Evolutionary conservation across 495 filamentous ascomycete species (phyloP).

Genomic region (Bathelium albidoporum): DNA sequence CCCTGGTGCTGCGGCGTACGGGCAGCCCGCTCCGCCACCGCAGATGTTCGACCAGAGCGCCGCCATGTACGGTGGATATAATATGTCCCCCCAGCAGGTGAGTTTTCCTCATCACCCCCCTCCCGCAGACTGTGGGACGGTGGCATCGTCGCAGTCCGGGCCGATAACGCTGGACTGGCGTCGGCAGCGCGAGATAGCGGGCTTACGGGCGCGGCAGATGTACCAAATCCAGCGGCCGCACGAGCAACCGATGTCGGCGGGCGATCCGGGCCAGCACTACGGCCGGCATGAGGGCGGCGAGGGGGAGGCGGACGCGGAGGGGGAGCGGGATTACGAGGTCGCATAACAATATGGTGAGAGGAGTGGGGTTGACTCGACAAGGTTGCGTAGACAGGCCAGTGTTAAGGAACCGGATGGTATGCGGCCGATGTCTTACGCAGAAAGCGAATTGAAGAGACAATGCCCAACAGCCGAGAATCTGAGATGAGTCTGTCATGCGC

Average conservation of each 20-base stretch:
- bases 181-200: conserved; percentile 7
- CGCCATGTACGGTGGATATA: conserved; percentile 74
- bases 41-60: conserved; percentile 64
- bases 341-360: conserved; percentile 4
- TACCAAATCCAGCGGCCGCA: conserved; percentile 43
- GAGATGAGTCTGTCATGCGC: not conserved
- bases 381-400: conserved; percentile 7
- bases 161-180: not conserved
- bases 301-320: conserved; percentile 48
- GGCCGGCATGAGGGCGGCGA: conserved; percentile 40
- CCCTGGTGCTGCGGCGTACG: conserved; percentile 52
- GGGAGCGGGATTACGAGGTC: conserved; percentile 38
- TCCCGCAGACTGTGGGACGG: too few species aligned
- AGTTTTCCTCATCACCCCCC: conserved; percentile 23
- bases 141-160: too few species aligned
- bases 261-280: conserved; percentile 27
- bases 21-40: conserved; percentile 63
- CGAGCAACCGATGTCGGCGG: conserved; percentile 36
- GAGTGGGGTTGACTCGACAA: conserved; percentile 6
- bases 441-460: not conserved
- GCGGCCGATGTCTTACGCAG: too few species aligned
- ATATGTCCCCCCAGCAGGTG: conserved; percentile 81
- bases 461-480: not conserved
- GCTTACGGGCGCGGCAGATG: conserved; percentile 35
- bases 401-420: not conserved